Percentiles rank a stretch among this genome's conserved stretches.
Conservation (phyloP, 768 basidiomycete species). For the Lactarius hatsudake region DNA sequence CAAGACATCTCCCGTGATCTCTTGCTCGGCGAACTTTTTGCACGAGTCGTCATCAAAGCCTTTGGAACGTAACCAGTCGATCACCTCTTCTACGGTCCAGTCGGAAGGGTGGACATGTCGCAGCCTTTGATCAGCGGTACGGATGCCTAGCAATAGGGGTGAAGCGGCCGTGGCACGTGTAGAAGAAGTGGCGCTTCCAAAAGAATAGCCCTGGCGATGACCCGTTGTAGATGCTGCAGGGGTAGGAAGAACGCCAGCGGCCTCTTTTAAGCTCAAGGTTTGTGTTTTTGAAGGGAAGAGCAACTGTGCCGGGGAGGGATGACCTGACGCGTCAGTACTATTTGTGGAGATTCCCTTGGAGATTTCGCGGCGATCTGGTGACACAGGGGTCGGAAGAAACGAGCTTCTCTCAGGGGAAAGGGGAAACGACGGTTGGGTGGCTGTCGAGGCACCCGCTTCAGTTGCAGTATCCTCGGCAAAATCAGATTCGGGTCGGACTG, state of each 20-base stretch:
- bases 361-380: conserved; percentile 28
- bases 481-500: conserved; percentile 1
- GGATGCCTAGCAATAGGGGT: not conserved
- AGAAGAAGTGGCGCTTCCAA: conserved; percentile 21
- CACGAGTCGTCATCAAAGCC: conserved; percentile 84
- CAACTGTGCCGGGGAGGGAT: conserved; percentile 9
- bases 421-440: conserved; percentile 33
- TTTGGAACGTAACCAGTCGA: conserved; percentile 81
- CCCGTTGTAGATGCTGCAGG: conserved; percentile 32
- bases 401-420: conserved; percentile 25
- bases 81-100: conserved; percentile 87
- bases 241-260: conserved; percentile 35
- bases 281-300: conserved; percentile 19
- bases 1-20: conserved; percentile 96
- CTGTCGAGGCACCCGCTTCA: conserved; percentile 32
- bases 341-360: conserved; percentile 12
- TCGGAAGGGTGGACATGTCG: conserved; percentile 52
- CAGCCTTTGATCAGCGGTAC: conserved; percentile 22
- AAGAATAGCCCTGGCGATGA: conserved; percentile 29
- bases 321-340: not conserved
- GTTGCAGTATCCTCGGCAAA: conserved; percentile 2
- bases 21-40: conserved; percentile 92
- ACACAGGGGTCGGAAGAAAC: conserved; percentile 30
- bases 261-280: conserved; percentile 27
- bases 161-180: conserved; percentile 6